Evolutionary conservation across 768 basidiomycete genomes (phyloP).

Genomic region (Leucogyrophana mollusca): DNA sequence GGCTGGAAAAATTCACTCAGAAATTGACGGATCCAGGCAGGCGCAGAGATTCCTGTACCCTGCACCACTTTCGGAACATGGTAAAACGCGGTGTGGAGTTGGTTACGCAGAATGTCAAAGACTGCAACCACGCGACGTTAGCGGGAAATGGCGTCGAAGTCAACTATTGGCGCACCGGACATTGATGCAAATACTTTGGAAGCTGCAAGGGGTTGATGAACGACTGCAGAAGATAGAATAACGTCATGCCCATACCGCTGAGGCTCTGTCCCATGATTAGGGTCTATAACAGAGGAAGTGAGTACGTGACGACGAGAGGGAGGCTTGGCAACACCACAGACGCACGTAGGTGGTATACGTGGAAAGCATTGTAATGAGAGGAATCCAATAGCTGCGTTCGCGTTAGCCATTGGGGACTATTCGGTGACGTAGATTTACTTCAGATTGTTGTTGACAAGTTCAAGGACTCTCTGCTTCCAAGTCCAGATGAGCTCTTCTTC

Average conservation of each 20-base stretch:
- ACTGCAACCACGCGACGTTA: constrained; percentile 26
- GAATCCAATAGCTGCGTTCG: constrained; percentile 49
- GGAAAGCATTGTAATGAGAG: constrained; percentile 60
- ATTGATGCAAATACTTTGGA: constrained; percentile 37
- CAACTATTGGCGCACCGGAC: constrained; percentile 22
- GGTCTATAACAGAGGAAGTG: not conserved
- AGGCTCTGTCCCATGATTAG: not conserved
- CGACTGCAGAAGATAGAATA: not conserved
- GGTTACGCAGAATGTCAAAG: constrained; percentile 57
- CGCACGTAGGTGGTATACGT: constrained; percentile 60
- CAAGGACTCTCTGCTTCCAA: constrained; percentile 51
- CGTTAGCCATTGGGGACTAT: not conserved
- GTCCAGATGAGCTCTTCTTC: constrained; percentile 59
- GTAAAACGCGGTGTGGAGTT: constrained; percentile 36
- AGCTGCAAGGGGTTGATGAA: constrained; percentile 13
- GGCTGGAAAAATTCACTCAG: constrained; percentile 30
- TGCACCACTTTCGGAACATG: constrained; percentile 26
- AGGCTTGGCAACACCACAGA: not conserved
- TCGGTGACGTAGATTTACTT: constrained; percentile 4
- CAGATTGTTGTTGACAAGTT: constrained; percentile 37
- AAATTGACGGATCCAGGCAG: constrained; percentile 17
- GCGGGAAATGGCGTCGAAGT: too few species aligned
- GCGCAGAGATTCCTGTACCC: constrained; percentile 1
- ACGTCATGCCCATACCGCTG: not conserved
- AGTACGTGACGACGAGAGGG: not conserved